Evolutionary conservation across 495 filamentous ascomycete species (phyloP).

Genomic region (Neurospora pannonica): DNA sequence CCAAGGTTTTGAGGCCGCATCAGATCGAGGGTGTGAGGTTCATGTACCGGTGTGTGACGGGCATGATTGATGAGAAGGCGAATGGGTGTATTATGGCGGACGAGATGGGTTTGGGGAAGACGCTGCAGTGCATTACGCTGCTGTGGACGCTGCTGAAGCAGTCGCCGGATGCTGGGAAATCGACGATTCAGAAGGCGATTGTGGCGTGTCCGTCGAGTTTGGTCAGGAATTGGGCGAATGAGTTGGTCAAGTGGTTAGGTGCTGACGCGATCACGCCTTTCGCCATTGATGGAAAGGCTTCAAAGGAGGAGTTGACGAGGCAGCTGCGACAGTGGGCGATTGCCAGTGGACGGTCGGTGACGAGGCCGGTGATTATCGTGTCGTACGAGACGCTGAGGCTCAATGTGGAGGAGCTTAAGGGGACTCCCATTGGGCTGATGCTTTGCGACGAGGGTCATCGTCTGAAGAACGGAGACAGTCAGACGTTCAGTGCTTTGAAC

Average conservation of each 20-base stretch:
- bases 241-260: conserved; percentile 90
- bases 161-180: conserved; percentile 85
- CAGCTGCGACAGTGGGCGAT: conserved; percentile 95
- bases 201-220: conserved; percentile 98
- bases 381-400: conserved; percentile 94
- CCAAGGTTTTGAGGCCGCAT: conserved; percentile 91
- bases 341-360: conserved; percentile 78
- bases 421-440: conserved; percentile 82
- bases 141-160: conserved; percentile 98
- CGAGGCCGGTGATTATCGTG: conserved; percentile 95
- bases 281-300: conserved; percentile 91
- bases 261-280: conserved; percentile 87
- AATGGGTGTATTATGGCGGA: conserved; percentile 99
- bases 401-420: conserved; percentile 78
- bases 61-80: conserved; percentile 85
- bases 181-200: conserved; percentile 92
- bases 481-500: conserved; percentile 86
- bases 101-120: conserved; percentile 98
- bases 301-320: conserved; percentile 80
- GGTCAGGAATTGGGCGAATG: conserved; percentile 97
- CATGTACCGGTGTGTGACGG: conserved; percentile 86
- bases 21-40: conserved; percentile 99
- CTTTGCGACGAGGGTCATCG: conserved; percentile 98
- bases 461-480: conserved; percentile 94
- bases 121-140: conserved; percentile 55